Percentiles rank a stretch among this genome's conserved stretches.
Conservation (phyloP, 2,329 filamentous ascomycete genomes). For the Penicillium brasilianum region DNA sequence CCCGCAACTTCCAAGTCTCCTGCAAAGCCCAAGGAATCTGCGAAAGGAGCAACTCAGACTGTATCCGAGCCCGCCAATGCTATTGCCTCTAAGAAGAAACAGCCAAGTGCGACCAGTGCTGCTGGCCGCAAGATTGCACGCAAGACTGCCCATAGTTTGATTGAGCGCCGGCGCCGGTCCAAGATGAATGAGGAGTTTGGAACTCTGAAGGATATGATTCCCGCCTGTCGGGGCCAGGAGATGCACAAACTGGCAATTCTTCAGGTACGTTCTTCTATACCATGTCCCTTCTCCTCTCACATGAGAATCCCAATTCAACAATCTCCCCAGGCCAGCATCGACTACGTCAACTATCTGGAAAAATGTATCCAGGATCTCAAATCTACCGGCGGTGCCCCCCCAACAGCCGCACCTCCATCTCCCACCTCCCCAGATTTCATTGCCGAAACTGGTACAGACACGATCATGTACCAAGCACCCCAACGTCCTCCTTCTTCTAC, state of each 20-base stretch:
- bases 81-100: conserved; percentile 71
- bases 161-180: conserved; percentile 83
- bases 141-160: conserved; percentile 95
- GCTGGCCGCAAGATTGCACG: conserved; percentile 93
- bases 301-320: neutral
- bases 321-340: conserved; percentile 77
- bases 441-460: conserved; percentile 24
- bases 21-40: conserved; percentile 36
- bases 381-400: conserved; percentile 45
- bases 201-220: conserved; percentile 92
- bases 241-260: conserved; percentile 98
- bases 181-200: conserved; percentile 99
- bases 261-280: conserved; percentile 65
- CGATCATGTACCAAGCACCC: conserved; percentile 10
- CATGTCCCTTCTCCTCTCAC: too few relatives aligned
- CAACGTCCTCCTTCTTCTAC: conserved; percentile 28
- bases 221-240: conserved; percentile 87
- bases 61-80: conserved; percentile 24
- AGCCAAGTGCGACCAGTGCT: conserved; percentile 74
- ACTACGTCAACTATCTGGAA: conserved; percentile 93
- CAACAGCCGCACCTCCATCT: conserved; percentile 37
- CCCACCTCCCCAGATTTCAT: conserved; percentile 44
- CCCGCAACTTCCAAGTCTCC: conserved; percentile 50
- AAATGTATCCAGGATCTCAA: conserved; percentile 84
- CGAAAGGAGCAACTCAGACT: conserved; percentile 23